These are phyloP conservation scores for Inga laurina DNA, from an alignment of 306 rosid genomes.

Conservation along the genomic window DNA sequence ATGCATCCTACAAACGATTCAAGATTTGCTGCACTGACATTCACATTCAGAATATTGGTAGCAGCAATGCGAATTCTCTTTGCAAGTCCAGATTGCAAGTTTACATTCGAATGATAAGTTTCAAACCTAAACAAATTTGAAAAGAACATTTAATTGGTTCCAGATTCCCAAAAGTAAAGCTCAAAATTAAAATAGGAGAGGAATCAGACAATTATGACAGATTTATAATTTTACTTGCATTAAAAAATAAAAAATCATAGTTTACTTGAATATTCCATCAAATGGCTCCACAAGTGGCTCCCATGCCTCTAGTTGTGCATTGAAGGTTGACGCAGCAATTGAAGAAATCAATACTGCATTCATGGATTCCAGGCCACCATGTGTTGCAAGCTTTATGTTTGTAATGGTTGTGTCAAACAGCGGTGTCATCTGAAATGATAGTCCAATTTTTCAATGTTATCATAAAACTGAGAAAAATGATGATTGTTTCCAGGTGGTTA, in stretches of 20 bases:
- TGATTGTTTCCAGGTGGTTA: constrained; percentile 21
- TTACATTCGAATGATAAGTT: constrained; percentile 68
- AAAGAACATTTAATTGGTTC: constrained; percentile 26
- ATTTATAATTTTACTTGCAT: not conserved
- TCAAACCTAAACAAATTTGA: constrained; percentile 70
- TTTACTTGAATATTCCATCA: constrained; percentile 97
- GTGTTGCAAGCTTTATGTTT: constrained; percentile 92
- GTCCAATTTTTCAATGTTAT: constrained; percentile 21
- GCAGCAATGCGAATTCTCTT: constrained; percentile 89
- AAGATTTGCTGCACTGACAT: constrained; percentile 88
- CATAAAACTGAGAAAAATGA: constrained; percentile 1
- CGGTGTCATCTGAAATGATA: constrained; percentile 82
- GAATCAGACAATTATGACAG: not conserved
- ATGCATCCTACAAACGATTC: constrained; percentile 72
- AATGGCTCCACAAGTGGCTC: constrained; percentile 97
- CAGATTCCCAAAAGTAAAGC: constrained; percentile 17
- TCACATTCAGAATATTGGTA: constrained; percentile 78
- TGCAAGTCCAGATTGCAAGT: constrained; percentile 66
- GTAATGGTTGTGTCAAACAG: constrained; percentile 83
- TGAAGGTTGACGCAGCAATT: constrained; percentile 95
- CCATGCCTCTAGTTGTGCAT: constrained; percentile 95
- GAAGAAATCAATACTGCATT: constrained; percentile 93
- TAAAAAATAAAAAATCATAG: constrained; percentile 3
- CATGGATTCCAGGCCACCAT: constrained; percentile 84
- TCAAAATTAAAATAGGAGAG: constrained; percentile 23